Evolutionary conservation across 1,139 yeast genomes (phyloP).

Genomic region (Debaryomyces singareniensis): DNA sequence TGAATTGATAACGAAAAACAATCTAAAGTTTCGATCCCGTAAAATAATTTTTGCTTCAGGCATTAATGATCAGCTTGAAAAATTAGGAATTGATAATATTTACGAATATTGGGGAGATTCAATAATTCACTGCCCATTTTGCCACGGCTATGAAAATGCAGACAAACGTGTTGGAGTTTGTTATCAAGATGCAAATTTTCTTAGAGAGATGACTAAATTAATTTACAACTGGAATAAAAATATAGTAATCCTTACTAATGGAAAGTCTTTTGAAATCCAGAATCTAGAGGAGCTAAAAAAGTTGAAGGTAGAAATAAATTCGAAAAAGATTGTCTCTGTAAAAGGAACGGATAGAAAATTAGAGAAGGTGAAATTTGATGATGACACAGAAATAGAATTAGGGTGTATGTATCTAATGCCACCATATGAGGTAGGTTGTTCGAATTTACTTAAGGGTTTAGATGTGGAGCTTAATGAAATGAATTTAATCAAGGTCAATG

Average conservation of each 20-base stretch:
- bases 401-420: constrained; percentile 2
- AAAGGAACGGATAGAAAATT: constrained; percentile 2
- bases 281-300: background rate
- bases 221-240: too few species aligned
- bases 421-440: constrained; percentile 2
- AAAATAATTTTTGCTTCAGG: constrained; percentile 1
- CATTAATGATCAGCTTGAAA: constrained; percentile 14
- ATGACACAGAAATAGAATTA: constrained; percentile 1
- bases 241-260: too few species aligned
- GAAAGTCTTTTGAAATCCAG: too few species aligned
- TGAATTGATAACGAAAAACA: too few species aligned
- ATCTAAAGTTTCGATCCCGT: background rate
- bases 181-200: too few species aligned
- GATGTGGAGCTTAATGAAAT: constrained; percentile 2
- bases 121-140: too few species aligned
- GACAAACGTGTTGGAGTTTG: too few species aligned
- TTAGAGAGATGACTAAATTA: too few species aligned
- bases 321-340: background rate
- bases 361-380: constrained; percentile 1
- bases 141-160: too few species aligned
- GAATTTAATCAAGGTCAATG: constrained; percentile 2
- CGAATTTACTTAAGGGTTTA: constrained; percentile 2
- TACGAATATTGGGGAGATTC: too few species aligned
- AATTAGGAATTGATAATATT: constrained; percentile 10
- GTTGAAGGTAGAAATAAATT: constrained; percentile 2